These are phyloP conservation scores for Dittrichia graveolens DNA, from an alignment of 129 eudicot genomes.

Conservation along the genomic window DNA sequence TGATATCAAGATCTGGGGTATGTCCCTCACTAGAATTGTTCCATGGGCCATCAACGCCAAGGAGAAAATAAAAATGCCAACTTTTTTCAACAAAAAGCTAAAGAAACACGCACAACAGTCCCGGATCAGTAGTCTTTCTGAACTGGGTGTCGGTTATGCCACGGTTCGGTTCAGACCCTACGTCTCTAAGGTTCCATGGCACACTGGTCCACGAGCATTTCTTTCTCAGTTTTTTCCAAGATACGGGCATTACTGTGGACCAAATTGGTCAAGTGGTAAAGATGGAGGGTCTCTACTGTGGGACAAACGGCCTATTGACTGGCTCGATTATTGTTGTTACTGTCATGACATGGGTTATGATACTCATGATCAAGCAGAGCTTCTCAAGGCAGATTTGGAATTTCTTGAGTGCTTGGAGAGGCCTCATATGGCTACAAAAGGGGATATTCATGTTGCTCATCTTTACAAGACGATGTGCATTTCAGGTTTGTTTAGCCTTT, in stretches of 20 bases:
- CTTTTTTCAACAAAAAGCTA: slow-evolving; percentile 62
- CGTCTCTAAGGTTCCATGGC: slow-evolving; percentile 95
- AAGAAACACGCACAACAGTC: slow-evolving; percentile 53
- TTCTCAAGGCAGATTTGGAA: slow-evolving; percentile 87
- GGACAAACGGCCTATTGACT: slow-evolving; percentile 95
- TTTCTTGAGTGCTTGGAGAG: slow-evolving; percentile 94
- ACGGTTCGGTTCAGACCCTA: slow-evolving; percentile 76
- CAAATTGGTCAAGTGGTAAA: slow-evolving; percentile 98
- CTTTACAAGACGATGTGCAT: slow-evolving; percentile 83
- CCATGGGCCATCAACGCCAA: slow-evolving; percentile 64
- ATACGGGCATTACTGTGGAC: slow-evolving; percentile 96
- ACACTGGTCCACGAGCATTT: slow-evolving; percentile 86
- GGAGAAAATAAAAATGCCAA: slow-evolving; percentile 58
- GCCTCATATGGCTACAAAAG: slow-evolving; percentile 67
- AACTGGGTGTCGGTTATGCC: slow-evolving; percentile 36
- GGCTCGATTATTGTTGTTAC: slow-evolving; percentile 96
- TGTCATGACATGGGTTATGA: slow-evolving; percentile 99
- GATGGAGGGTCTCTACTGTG: slow-evolving; percentile 85
- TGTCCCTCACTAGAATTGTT: slow-evolving; percentile 54
- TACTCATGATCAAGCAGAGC: slow-evolving; percentile 88
- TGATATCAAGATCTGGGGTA: slow-evolving; percentile 50
- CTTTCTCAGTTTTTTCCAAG: slow-evolving; percentile 89
- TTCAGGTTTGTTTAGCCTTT: slow-evolving; percentile 55
- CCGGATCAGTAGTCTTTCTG: slow-evolving; percentile 26
- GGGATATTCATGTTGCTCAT: slow-evolving; percentile 71